Percentiles rank a stretch among this genome's conserved stretches.
Conservation (phyloP, 352 stramenopile genomes). For the Aphanomyces stellatus region DNA sequence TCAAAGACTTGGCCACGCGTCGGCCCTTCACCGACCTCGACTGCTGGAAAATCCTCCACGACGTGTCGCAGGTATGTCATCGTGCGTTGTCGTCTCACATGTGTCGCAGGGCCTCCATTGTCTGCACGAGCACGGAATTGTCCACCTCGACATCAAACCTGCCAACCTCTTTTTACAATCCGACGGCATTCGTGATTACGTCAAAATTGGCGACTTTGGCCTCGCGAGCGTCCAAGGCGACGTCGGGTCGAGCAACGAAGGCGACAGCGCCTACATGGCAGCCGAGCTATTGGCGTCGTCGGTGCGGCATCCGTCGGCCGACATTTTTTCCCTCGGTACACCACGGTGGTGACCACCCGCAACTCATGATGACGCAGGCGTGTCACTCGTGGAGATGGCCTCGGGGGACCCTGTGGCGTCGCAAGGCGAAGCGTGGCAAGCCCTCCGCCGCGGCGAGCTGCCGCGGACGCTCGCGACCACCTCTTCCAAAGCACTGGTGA, state of each 20-base stretch:
- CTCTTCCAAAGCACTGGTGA: slow-evolving; percentile 38
- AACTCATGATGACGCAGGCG: slow-evolving; percentile 26
- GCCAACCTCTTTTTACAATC: slow-evolving; percentile 91
- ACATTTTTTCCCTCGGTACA: slow-evolving; percentile 94
- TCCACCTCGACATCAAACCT: slow-evolving; percentile 96
- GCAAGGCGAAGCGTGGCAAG: slow-evolving; percentile 56
- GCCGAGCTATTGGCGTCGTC: slow-evolving; percentile 79
- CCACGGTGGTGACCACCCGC: background rate
- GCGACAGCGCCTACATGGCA: slow-evolving; percentile 90
- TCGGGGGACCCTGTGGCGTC: slow-evolving; percentile 34
- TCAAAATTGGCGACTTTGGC: slow-evolving; percentile 92
- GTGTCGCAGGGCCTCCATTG: slow-evolving; percentile 54
- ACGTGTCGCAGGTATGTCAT: slow-evolving; percentile 34
- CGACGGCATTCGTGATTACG: slow-evolving; percentile 23
- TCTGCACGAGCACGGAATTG: slow-evolving; percentile 82
- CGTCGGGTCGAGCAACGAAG: slow-evolving; percentile 77
- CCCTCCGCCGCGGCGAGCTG: slow-evolving; percentile 42
- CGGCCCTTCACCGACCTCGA: slow-evolving; percentile 38
- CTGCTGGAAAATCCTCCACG: slow-evolving; percentile 67
- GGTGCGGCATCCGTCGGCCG: slow-evolving; percentile 57
- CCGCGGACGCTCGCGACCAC: slow-evolving; percentile 25
- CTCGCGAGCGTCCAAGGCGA: slow-evolving; percentile 54
- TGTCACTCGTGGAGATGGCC: slow-evolving; percentile 56
- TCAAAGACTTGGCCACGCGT: slow-evolving; percentile 50
- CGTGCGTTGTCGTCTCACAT: background rate